Evolutionary conservation across 2,329 filamentous ascomycete genomes (phyloP).

Genomic region (Fusarium sp.): DNA sequence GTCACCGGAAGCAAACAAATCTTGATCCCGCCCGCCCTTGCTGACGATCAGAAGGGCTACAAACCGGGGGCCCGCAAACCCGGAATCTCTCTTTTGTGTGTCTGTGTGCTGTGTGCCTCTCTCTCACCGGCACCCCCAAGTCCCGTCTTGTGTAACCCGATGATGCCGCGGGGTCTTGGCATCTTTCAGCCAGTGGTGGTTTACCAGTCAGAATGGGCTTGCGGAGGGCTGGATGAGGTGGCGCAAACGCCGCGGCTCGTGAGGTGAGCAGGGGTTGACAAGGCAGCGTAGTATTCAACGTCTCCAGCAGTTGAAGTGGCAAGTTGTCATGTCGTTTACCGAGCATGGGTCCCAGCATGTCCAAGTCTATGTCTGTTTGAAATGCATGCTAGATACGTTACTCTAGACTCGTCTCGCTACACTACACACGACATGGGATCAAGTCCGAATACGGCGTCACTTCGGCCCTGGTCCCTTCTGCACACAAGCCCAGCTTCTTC

Average conservation of each 20-base stretch:
- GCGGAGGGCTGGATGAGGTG: conserved; percentile 1
- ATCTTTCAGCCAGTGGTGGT: neutral
- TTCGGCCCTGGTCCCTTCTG: conserved; percentile 26
- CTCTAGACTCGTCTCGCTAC: conserved; percentile 15
- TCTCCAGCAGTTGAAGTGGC: neutral
- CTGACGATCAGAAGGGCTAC: conserved; percentile 2
- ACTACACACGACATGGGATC: conserved; percentile 20
- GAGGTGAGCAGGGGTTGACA: neutral
- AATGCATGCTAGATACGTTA: conserved; percentile 14
- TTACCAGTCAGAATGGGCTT: neutral
- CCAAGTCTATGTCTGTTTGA: conserved; percentile 8
- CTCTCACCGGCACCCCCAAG: conserved; percentile 17
- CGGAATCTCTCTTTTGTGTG: conserved; percentile 14
- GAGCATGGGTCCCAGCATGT: neutral
- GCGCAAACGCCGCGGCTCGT: neutral
- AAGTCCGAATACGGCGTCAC: conserved; percentile 36
- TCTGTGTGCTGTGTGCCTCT: neutral
- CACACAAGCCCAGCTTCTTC: neutral
- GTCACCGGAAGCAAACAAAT: conserved; percentile 7
- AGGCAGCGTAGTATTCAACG: neutral
- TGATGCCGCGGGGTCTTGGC: conserved; percentile 10
- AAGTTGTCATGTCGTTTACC: neutral
- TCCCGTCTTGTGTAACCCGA: conserved; percentile 29
- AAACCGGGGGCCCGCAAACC: conserved; percentile 12
- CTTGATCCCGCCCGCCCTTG: conserved; percentile 3